Conservation (phyloP, 1,284 basidiomycete species). For the Ganoderma meredithae region DNA sequence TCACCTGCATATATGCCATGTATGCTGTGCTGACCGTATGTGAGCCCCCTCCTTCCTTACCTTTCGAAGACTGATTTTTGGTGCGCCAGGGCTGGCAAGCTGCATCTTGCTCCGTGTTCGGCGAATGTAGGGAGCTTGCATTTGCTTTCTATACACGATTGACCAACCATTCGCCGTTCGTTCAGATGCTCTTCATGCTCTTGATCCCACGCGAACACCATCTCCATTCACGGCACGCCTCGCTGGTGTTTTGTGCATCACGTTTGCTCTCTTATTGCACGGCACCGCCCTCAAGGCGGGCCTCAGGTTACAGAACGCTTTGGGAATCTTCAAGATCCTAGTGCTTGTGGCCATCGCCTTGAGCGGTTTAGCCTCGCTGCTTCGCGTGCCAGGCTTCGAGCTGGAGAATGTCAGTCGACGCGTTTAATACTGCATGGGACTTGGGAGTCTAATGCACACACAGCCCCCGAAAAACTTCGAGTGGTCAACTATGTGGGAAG, state of each 20-base stretch:
- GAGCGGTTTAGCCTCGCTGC: slow-evolving; percentile 66
- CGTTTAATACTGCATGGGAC: slow-evolving; percentile 19
- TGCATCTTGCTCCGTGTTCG: slow-evolving; percentile 67
- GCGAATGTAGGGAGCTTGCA: slow-evolving; percentile 56
- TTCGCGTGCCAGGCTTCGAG: slow-evolving; percentile 54
- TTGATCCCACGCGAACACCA: slow-evolving; percentile 41
- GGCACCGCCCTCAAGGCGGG: slow-evolving; percentile 63
- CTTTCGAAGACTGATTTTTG: slow-evolving; percentile 9
- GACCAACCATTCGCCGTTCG: not conserved
- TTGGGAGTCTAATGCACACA: not conserved
- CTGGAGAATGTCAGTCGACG: slow-evolving; percentile 50
- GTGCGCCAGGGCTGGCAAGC: slow-evolving; percentile 57
- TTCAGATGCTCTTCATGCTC: slow-evolving; percentile 62
- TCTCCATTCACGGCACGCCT: slow-evolving; percentile 35
- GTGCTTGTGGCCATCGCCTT: slow-evolving; percentile 63
- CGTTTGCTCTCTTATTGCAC: slow-evolving; percentile 66
- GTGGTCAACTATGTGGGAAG: slow-evolving; percentile 64
- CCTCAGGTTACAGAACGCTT: slow-evolving; percentile 67
- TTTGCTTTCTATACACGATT: not conserved
- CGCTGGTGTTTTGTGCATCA: slow-evolving; percentile 56
- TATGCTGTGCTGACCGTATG: slow-evolving; percentile 67
- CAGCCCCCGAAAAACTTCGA: slow-evolving; percentile 56
- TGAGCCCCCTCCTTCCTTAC: not conserved
- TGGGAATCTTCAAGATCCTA: slow-evolving; percentile 71
- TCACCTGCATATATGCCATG: slow-evolving; percentile 64